Evolutionary conservation across 306 rosid genomes (phyloP), one percentile per base, ranked within the genome.

Genomic region (Carpinus fangiana): DNA sequence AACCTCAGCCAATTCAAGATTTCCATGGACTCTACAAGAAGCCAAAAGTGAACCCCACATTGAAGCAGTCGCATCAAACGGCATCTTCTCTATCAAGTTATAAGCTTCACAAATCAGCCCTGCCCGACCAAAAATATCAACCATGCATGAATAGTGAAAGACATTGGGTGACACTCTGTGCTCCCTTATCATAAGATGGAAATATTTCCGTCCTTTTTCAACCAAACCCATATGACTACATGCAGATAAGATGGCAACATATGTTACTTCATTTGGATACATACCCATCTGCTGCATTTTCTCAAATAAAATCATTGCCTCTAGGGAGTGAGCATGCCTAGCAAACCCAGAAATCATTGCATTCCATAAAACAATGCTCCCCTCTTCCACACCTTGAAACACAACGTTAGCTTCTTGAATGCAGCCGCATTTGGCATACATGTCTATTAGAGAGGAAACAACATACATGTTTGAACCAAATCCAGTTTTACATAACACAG

Each of bases 1-100:
- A 70, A 90, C 80, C 86, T 95, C 90, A 48, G 97, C 98, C 67
- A 88, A 72, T 79, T 89, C 84, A 72, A 94, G 83, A 70, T 89
- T 86, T 66, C 90, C 84, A 76, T 80, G 84, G 64, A 36, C 84
- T 81, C 89, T 88, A 80, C 97, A 94, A 79, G 98, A 87, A 72
- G 97, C 94, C 69, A 92, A 83, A 55, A 94, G 86, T 14, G 98
- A 94, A 73, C 95, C 97, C 98, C 97, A 92, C 82, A 92, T 89
- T 41, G 93, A 91, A 89, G 84, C 85, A 66, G 90, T 88, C 23
- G 89, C 93, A 23, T 77, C 64, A 76, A 90, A 90, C 17, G 95
- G 90, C 91, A 92, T 86, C 75, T 66, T 81, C 81, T 82, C 82
- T 73, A 92, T 88, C 82, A 89, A 66, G 14, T 83, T 73, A 79